These are phyloP conservation scores for Emericellopsis terricola DNA, from an alignment of 495 filamentous ascomycete species.

Conservation along the genomic window DNA sequence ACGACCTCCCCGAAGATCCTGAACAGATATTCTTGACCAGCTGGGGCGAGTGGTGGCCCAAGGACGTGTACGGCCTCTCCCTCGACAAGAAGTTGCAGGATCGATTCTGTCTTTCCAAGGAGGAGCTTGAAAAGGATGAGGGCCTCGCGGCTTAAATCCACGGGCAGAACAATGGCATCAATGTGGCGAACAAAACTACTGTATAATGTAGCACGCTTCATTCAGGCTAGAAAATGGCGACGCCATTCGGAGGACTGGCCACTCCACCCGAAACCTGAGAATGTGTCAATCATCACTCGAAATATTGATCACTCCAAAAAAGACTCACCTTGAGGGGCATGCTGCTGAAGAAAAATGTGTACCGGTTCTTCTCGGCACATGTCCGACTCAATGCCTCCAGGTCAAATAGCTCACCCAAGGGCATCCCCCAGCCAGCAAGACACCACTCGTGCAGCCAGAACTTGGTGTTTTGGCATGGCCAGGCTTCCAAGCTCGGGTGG, in stretches of 20 bases:
- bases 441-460: conserved; percentile 21
- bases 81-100: conserved; percentile 24
- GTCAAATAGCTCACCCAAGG: conserved; percentile 43
- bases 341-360: conserved; percentile 35
- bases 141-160: conserved; percentile 6
- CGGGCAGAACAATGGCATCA: neutral
- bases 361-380: conserved; percentile 24
- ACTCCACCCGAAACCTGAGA: neutral
- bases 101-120: conserved; percentile 22
- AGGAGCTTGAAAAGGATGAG: conserved; percentile 22
- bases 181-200: neutral
- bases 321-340: conserved; percentile 33
- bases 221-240: neutral
- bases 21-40: conserved; percentile 27
- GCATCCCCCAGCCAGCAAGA: conserved; percentile 35
- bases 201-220: neutral
- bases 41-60: conserved; percentile 30
- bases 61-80: conserved; percentile 15
- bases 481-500: conserved; percentile 25
- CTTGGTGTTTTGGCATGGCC: conserved; percentile 4
- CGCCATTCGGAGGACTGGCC: neutral
- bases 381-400: conserved; percentile 26
- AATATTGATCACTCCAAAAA: too few relatives aligned
- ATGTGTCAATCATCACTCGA: too few relatives aligned
- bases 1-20: conserved; percentile 25